phyloP scores from a whole-genome alignment of 2,329 filamentous ascomycete species.

The Exophiala sideris region DNA sequence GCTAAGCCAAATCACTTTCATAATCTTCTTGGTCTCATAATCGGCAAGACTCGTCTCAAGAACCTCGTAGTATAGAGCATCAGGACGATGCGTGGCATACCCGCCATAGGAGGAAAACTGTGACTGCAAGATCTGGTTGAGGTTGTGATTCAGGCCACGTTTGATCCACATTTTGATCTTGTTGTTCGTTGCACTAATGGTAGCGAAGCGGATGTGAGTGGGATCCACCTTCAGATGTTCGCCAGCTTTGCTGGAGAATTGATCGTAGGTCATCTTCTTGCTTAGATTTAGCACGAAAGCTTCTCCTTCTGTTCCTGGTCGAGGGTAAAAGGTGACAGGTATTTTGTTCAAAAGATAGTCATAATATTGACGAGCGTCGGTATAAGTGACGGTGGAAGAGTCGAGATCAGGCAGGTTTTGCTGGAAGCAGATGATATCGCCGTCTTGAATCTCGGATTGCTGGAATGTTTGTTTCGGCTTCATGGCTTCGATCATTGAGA shows the following conservation, averaged over 20 bases:
- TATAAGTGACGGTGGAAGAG: constrained; percentile 47
- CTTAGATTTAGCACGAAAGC: constrained; percentile 77
- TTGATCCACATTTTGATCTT: constrained; percentile 77
- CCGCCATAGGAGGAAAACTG: constrained; percentile 69
- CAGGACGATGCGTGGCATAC: constrained; percentile 63
- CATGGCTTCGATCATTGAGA: constrained; percentile 91
- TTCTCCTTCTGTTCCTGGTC: constrained; percentile 51
- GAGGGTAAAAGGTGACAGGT: constrained; percentile 71
- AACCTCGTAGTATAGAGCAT: constrained; percentile 87
- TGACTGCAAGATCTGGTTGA: constrained; percentile 74
- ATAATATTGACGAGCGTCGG: constrained; percentile 80
- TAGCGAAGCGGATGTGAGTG: constrained; percentile 88
- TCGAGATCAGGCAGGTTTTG: constrained; percentile 48
- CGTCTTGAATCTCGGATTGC: constrained; percentile 91
- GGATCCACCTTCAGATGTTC: constrained; percentile 71
- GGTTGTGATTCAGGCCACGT: constrained; percentile 65
- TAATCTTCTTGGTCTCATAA: constrained; percentile 82
- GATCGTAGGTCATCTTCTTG: constrained; percentile 86
- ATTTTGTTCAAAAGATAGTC: constrained; percentile 87
- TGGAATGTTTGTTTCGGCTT: constrained; percentile 87
- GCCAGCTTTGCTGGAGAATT: constrained; percentile 77
- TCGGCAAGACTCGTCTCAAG: constrained; percentile 92
- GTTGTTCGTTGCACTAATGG: constrained; percentile 71
- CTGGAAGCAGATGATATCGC: constrained; percentile 96
- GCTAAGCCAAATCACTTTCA: constrained; percentile 79